Base-by-base conservation (phyloP, 2,329 filamentous ascomycete species). In the Corynespora cassiicola region DNA sequence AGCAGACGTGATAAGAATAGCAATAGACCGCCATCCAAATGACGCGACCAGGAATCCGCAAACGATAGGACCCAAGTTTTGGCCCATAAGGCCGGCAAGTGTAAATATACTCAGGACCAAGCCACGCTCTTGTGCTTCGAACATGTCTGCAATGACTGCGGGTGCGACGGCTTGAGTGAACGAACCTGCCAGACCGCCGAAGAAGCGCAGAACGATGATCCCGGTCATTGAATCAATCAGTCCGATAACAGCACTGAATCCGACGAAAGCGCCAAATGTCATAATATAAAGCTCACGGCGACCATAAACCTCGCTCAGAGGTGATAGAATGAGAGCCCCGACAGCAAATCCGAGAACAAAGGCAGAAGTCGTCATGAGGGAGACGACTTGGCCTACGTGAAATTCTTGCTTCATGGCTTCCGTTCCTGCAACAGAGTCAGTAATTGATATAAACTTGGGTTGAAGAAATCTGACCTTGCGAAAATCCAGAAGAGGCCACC, bases 21-120 rank as follows among this genome's bases (percentile, higher is more conserved):
- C 74, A 66, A 79, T 86, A 66, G 87, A 88, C 5, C 81, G 77
- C 85, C 85, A 88, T 28, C 84, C 78, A 84, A 84, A 88, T 1
- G 76, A 80, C n/a, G 75, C 79, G 47, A 76, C 70, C 52, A 87
- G 80, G 56, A 81, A 86, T 4, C 79, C 82, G 11, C 82, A 82
- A 1, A 76, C 75, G 3, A 86, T 78, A 0, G 84, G 84, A 0
- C 82, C 84, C 3, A 85, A 10, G 80, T 45, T 50, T 14, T 47
- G 82, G 0, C 82, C 84, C 2, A 86, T 73, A 1, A 86, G 70
- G 0, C 82, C 82, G 3, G 76, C 77, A 1, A 85, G 72, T 26
- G 74, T 79, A 68, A 84, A 85, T 31, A 85, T 73, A 4, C 75
- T 75, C 47, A 85, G 77, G 7, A 81, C 77, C 39, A 76, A 75